Evolutionary conservation across 441 rosid genomes (phyloP).

Genomic region (Arabidopsis lyrata): DNA sequence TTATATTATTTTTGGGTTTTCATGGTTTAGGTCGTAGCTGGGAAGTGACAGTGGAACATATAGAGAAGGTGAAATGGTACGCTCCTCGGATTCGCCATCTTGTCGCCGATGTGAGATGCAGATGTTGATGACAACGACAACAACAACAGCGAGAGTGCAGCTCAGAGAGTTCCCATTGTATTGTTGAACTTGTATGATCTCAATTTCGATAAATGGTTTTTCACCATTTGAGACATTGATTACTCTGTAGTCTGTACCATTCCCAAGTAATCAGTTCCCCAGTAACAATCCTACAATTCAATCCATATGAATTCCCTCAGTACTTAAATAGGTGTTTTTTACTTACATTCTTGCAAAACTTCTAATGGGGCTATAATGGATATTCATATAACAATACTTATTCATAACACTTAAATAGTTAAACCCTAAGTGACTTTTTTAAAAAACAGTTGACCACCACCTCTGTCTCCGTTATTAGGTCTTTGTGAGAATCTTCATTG

Average conservation of each 20-base stretch:
- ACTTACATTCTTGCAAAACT: neutral
- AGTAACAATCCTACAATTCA: neutral
- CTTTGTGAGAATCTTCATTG: no score
- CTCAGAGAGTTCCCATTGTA: slow-evolving; percentile 22
- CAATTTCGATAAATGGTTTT: neutral
- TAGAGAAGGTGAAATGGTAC: slow-evolving; percentile 96
- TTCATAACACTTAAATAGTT: no score
- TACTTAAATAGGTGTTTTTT: neutral
- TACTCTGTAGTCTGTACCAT: neutral
- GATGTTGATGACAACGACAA: slow-evolving; percentile 15
- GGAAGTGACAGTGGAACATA: slow-evolving; percentile 72
- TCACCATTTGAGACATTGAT: slow-evolving; percentile 2
- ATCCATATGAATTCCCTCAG: no score
- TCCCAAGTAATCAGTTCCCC: neutral
- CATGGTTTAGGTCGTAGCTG: slow-evolving; percentile 65
- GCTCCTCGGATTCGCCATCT: slow-evolving; percentile 94
- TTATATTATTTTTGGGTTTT: slow-evolving; percentile 19
- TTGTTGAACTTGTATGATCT: slow-evolving; percentile 34
- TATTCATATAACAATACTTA: no score
- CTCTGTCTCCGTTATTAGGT: no score
- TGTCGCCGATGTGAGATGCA: slow-evolving; percentile 84
- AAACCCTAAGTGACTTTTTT: no score
- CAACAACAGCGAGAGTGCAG: neutral
- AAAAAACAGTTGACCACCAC: no score
- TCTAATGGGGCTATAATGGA: no score